Evolutionary conservation across 1,284 basidiomycete genomes (phyloP).

Genomic region (Trichosporon asahii): DNA sequence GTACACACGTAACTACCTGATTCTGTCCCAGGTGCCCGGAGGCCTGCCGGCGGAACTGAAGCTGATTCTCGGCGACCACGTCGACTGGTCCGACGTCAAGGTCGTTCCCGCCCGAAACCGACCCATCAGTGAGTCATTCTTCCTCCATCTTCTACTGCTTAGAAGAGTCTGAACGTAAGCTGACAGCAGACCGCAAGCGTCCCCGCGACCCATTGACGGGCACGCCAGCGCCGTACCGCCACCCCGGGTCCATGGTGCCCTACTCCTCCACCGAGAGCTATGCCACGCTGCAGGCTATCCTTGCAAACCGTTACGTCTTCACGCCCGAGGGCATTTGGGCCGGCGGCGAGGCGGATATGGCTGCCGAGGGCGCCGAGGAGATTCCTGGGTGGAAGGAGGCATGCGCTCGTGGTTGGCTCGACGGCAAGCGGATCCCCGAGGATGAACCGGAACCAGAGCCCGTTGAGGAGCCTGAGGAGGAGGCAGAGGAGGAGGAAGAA

Average conservation of each 20-base stretch:
- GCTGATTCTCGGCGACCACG: constrained; percentile 54
- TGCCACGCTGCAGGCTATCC: constrained; percentile 41
- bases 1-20: constrained; percentile 51
- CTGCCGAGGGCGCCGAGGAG: constrained; percentile 38
- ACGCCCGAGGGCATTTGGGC: constrained; percentile 36
- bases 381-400: constrained; percentile 40
- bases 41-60: constrained; percentile 51
- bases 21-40: constrained; percentile 50
- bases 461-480: constrained; percentile 18
- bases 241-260: constrained; percentile 52
- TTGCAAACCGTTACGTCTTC: constrained; percentile 38
- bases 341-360: constrained; percentile 41
- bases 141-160: no score
- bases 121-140: constrained; percentile 41
- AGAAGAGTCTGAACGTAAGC: constrained; percentile 3
- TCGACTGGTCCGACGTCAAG: constrained; percentile 51
- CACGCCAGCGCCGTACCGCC: constrained; percentile 53
- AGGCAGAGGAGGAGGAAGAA: constrained; percentile 19
- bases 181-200: constrained; percentile 35
- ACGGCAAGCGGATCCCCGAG: constrained; percentile 26
- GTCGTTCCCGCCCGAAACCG: constrained; percentile 51
- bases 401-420: constrained; percentile 36
- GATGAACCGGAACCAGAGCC: constrained; percentile 15
- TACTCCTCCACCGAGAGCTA: constrained; percentile 53
- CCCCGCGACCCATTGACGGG: constrained; percentile 55